A percentile compares a stretch with the other conserved stretches of the same genome.
Conservation (phyloP, 2,329 filamentous ascomycete genomes). For the Colletotrichum sp. region DNA sequence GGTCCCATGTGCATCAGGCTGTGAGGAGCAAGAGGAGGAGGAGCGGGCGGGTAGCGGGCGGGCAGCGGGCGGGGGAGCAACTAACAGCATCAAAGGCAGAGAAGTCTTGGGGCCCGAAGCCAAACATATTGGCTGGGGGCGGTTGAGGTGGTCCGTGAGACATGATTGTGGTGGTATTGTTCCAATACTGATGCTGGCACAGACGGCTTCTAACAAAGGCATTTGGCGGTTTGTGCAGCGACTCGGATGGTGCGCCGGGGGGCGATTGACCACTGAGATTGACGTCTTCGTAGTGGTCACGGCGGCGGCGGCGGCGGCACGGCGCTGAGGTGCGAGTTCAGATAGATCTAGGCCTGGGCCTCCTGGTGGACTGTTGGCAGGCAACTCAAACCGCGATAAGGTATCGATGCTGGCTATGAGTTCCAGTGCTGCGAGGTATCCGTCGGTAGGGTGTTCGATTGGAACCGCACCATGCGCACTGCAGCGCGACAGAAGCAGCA, state of each 20-base stretch:
- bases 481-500: background rate
- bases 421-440: background rate
- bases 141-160: conserved; percentile 40
- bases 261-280: background rate
- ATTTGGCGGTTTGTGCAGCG: conserved; percentile 8
- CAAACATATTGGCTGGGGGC: conserved; percentile 38
- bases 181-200: conserved; percentile 14
- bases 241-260: background rate
- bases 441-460: background rate
- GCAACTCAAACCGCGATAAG: conserved; percentile 1
- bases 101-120: conserved; percentile 34
- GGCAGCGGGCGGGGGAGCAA: background rate
- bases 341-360: background rate
- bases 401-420: background rate
- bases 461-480: background rate
- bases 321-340: background rate
- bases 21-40: background rate
- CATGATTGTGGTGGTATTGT: conserved; percentile 32
- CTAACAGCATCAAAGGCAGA: conserved; percentile 21
- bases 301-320: conserved; percentile 1
- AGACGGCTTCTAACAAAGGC: conserved; percentile 19
- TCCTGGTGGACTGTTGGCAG: background rate
- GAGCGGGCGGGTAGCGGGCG: background rate
- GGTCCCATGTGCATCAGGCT: background rate
- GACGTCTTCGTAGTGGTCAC: background rate